Evolutionary conservation across 2,329 filamentous ascomycete species (phyloP).

Genomic region (Clonostachys rhizophaga): DNA sequence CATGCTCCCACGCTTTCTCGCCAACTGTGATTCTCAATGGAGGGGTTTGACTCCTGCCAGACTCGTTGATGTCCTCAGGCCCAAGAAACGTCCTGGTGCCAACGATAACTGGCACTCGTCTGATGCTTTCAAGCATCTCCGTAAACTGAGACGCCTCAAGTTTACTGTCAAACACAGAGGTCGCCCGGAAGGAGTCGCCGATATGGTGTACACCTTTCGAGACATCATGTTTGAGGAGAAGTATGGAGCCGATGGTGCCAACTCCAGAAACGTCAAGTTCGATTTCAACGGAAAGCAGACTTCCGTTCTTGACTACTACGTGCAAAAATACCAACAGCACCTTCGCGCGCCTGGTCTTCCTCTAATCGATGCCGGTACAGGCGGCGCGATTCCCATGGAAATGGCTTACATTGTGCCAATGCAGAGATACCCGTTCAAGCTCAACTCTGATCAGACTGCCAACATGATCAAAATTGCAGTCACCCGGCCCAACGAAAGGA

Average conservation of each 20-base stretch:
- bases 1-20: slow-evolving; percentile 26
- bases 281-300: slow-evolving; percentile 37
- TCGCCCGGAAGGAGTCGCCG: slow-evolving; percentile 25
- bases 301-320: slow-evolving; percentile 50
- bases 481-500: slow-evolving; percentile 66
- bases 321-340: slow-evolving; percentile 44
- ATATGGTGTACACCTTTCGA: slow-evolving; percentile 47
- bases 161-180: slow-evolving; percentile 50
- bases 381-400: slow-evolving; percentile 57
- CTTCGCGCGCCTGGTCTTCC: slow-evolving; percentile 46
- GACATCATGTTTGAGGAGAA: slow-evolving; percentile 41
- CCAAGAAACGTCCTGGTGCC: slow-evolving; percentile 14
- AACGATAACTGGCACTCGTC: slow-evolving; percentile 28
- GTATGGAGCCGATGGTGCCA: slow-evolving; percentile 38
- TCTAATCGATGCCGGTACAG: slow-evolving; percentile 51
- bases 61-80: slow-evolving; percentile 23
- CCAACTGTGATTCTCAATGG: slow-evolving; percentile 19
- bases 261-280: slow-evolving; percentile 52
- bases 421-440: slow-evolving; percentile 60
- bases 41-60: slow-evolving; percentile 12
- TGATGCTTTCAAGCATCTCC: slow-evolving; percentile 49
- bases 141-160: slow-evolving; percentile 47
- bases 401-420: slow-evolving; percentile 45
- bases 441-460: slow-evolving; percentile 61
- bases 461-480: slow-evolving; percentile 94